phyloP scores from a whole-genome alignment of 768 basidiomycete genomes.

The Podaxis sp. region DNA sequence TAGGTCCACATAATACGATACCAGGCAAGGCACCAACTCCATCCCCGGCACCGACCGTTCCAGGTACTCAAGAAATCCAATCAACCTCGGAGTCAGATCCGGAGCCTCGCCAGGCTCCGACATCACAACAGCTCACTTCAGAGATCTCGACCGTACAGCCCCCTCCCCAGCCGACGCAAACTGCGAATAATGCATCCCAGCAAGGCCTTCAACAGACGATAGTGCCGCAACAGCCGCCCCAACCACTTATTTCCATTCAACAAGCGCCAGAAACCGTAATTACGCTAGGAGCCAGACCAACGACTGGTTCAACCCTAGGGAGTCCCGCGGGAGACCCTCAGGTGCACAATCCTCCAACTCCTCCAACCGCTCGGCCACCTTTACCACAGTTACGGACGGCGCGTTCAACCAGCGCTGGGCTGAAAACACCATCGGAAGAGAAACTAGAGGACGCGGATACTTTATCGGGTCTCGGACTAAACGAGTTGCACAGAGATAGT shows the following conservation, averaged over 20 bases:
- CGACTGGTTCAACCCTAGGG: not conserved
- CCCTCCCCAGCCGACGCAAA: not conserved
- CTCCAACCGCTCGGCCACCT: not conserved
- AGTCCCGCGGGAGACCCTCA: not conserved
- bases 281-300: not conserved
- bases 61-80: not conserved
- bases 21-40: not conserved
- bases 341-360: not conserved
- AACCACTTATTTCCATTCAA: not conserved
- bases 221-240: not conserved
- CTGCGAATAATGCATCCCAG: not conserved
- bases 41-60: not conserved
- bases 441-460: conserved; percentile 15
- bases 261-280: not conserved
- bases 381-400: not conserved
- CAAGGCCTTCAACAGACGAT: not conserved
- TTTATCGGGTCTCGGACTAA: conserved; percentile 3
- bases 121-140: not conserved
- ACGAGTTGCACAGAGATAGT: conserved; percentile 13
- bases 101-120: not conserved
- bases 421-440: not conserved
- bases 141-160: not conserved
- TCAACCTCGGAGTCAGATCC: not conserved
- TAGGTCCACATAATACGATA: not conserved
- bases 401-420: not conserved